Conservation (phyloP, 2,329 filamentous ascomycete species). For the Monosporascus sp. region DNA sequence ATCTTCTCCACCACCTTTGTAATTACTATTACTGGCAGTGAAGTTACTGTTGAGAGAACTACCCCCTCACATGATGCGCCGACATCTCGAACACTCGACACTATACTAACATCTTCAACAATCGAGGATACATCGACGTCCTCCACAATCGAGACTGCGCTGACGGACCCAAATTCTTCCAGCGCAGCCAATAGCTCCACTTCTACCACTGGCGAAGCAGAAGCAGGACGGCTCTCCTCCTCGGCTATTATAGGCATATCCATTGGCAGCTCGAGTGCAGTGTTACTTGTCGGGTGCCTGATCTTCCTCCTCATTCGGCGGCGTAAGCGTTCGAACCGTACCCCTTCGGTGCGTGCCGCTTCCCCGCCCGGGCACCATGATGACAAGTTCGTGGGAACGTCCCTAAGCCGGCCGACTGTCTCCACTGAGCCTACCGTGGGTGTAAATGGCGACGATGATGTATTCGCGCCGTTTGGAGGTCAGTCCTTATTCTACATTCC, state of each 20-base stretch:
- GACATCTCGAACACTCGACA: too few relatives aligned
- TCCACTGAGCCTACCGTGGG: neutral
- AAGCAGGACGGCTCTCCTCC: neutral
- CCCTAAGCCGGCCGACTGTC: neutral
- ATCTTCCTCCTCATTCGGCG: neutral
- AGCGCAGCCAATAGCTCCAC: neutral
- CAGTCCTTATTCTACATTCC: constrained; percentile 7
- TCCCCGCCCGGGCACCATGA: constrained; percentile 6
- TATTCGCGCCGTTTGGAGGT: constrained; percentile 44
- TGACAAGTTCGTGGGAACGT: constrained; percentile 7
- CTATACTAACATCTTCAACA: too few relatives aligned
- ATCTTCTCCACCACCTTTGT: neutral
- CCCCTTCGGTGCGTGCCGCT: neutral
- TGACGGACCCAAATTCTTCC: neutral
- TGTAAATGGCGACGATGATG: constrained; percentile 23
- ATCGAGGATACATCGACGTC: too few relatives aligned
- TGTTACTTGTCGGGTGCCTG: neutral
- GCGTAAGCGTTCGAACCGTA: neutral
- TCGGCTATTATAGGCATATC: neutral
- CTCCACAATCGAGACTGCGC: too few relatives aligned
- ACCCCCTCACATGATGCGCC: too few relatives aligned
- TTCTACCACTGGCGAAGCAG: neutral
- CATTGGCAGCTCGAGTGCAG: neutral
- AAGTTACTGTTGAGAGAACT: too few relatives aligned
- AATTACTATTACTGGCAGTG: too few relatives aligned